A percentile compares a stretch with the other conserved stretches of the same genome.
Evolutionary conservation across 2,329 filamentous ascomycete genomes (phyloP).

Genomic region (Colletotrichum lini): DNA sequence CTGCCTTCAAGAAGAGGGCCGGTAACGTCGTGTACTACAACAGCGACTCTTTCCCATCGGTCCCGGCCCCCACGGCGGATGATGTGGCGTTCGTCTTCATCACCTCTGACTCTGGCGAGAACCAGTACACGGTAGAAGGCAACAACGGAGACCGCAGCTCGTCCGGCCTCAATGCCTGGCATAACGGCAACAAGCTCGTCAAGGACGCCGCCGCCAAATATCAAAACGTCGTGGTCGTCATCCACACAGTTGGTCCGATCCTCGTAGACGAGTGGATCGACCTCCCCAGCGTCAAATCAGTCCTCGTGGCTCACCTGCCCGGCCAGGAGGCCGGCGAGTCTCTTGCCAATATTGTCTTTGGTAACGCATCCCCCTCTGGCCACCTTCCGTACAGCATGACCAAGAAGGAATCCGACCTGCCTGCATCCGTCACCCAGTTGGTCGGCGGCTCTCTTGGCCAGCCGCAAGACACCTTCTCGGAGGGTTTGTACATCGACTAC

Average conservation of each 20-base stretch:
- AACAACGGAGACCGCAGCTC: constrained; percentile 84
- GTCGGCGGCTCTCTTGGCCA: constrained; percentile 73
- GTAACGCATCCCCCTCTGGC: constrained; percentile 81
- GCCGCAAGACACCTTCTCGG: constrained; percentile 86
- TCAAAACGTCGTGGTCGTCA: constrained; percentile 79
- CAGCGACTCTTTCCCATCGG: constrained; percentile 55
- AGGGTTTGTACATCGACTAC: constrained; percentile 92
- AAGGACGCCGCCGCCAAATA: constrained; percentile 73
- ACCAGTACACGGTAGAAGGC: constrained; percentile 72
- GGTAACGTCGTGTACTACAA: constrained; percentile 71
- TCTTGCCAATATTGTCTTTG: constrained; percentile 84
- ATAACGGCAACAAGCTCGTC: constrained; percentile 86
- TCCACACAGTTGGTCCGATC: constrained; percentile 89
- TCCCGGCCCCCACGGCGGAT: constrained; percentile 61
- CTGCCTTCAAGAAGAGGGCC: constrained; percentile 62
- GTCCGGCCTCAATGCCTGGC: constrained; percentile 70
- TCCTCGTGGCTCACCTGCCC: constrained; percentile 87
- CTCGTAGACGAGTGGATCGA: constrained; percentile 86
- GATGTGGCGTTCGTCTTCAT: constrained; percentile 91
- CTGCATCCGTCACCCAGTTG: constrained; percentile 63
- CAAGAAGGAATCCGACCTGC: constrained; percentile 78
- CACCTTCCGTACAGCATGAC: constrained; percentile 91
- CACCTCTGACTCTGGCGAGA: constrained; percentile 88
- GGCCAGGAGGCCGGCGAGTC: constrained; percentile 90
- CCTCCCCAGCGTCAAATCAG: constrained; percentile 81